phyloP scores from a whole-genome alignment of 2,329 filamentous ascomycete genomes.

The Hypoxylon sp. region DNA sequence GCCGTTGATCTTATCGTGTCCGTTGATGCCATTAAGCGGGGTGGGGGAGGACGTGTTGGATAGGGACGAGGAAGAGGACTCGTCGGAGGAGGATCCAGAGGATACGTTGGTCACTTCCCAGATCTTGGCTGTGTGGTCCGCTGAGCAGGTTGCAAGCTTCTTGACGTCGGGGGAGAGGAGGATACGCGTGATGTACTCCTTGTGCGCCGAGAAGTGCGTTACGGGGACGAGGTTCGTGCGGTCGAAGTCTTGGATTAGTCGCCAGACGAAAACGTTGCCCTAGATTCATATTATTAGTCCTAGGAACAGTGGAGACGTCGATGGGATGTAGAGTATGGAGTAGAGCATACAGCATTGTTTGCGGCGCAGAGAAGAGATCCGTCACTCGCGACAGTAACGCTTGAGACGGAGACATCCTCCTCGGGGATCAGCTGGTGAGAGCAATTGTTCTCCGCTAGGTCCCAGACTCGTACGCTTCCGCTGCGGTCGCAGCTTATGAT shows the following conservation, averaged over 20 bases:
- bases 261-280: slow-evolving; percentile 98
- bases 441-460: slow-evolving; percentile 96
- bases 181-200: slow-evolving; percentile 92
- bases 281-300: slow-evolving; percentile 56
- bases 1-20: slow-evolving; percentile 26
- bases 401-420: slow-evolving; percentile 93
- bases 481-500: slow-evolving; percentile 95
- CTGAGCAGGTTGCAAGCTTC: slow-evolving; percentile 92
- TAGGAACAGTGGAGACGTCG: background rate
- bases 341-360: slow-evolving; percentile 80
- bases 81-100: slow-evolving; percentile 34
- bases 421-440: slow-evolving; percentile 96
- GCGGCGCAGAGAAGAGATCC: slow-evolving; percentile 93
- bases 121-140: slow-evolving; percentile 94
- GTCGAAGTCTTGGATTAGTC: slow-evolving; percentile 86
- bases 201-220: slow-evolving; percentile 90
- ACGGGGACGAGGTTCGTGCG: slow-evolving; percentile 87
- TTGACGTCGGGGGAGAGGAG: slow-evolving; percentile 94
- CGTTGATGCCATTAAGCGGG: slow-evolving; percentile 35
- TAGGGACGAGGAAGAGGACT: slow-evolving; percentile 30
- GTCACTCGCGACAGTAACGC: slow-evolving; percentile 95
- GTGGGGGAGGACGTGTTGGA: slow-evolving; percentile 15
- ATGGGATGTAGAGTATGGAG: too few relatives aligned
- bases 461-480: slow-evolving; percentile 95
- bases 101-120: slow-evolving; percentile 85